Base-by-base conservation (phyloP, 2,329 filamentous ascomycete genomes). In the Botryotinia narcissicola region DNA sequence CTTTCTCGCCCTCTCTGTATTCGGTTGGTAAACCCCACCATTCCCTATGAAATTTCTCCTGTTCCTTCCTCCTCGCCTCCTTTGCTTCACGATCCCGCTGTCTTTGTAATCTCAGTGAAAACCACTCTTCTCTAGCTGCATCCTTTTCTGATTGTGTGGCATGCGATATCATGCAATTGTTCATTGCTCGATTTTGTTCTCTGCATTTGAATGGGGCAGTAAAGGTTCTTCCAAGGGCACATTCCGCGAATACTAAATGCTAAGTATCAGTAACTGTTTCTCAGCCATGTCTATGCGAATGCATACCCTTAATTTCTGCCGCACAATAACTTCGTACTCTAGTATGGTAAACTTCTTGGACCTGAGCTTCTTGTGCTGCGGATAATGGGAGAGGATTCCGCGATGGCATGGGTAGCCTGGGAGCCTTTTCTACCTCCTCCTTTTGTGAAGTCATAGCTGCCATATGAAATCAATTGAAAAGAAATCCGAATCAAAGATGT, bases 91-190 rank as follows among this genome's bases (percentile, higher is more conserved):
- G 85, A 82, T 92, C 89, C 73, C 84, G 85, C 78, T 90, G 88
- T 73, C 95, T 87, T 84, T 94, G 89, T 78, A 93, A 86, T 70
- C 93, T 88, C 76, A 89, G 87, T 70, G 90, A 89, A 82, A 98
- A 98, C 96, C 96, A 99, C 81, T 98, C 94, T 82, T 94, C 93
- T 70, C 96, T 87, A 76, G 96, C 96, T 37, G 90, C 90, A 84
- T 99, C 96, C 83, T 97, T 89, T 82, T 97, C 93, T 72, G 88
- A 90, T 76, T 91, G 92, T 76, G 93, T 97, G 72, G 95, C 95
- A 84, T 97, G 92, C 73, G 87, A 83, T 78, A 95, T 87, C 94
- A 99, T 98, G 85, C 96, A 99, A 75, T 86, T 87, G 84, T 99
- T 99, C 96, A 99, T 99, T 51, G 87, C 86, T 75, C 91, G 90